These are phyloP conservation scores for Laburnicola sp. DNA, from an alignment of 2,329 filamentous ascomycete species.

Conservation along the genomic window DNA sequence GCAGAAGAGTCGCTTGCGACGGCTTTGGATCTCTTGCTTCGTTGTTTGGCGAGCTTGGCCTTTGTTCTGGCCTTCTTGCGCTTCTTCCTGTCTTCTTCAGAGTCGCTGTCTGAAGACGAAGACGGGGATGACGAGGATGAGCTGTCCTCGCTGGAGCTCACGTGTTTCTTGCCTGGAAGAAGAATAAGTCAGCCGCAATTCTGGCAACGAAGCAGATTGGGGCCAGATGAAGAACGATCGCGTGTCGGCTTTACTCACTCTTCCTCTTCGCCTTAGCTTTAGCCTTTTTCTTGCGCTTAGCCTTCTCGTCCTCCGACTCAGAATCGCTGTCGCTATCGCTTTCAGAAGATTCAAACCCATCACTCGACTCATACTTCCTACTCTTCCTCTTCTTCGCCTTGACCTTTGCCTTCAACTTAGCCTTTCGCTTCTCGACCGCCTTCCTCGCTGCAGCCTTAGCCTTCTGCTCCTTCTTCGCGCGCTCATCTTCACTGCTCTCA, in stretches of 20 bases:
- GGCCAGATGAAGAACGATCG: background rate
- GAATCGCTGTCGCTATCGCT: slow-evolving; percentile 23
- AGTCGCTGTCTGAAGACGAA: slow-evolving; percentile 21
- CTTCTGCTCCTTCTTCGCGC: slow-evolving; percentile 8
- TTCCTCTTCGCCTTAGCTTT: slow-evolving; percentile 32
- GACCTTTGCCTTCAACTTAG: slow-evolving; percentile 22
- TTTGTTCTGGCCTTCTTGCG: slow-evolving; percentile 21
- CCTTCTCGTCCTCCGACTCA: slow-evolving; percentile 24
- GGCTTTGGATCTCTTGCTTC: slow-evolving; percentile 12
- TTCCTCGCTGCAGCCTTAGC: slow-evolving; percentile 13
- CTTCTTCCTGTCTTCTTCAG: slow-evolving; percentile 30
- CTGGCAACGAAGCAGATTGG: background rate
- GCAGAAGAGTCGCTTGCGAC: slow-evolving; percentile 1
- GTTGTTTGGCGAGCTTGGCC: slow-evolving; percentile 23
- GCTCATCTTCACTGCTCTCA: slow-evolving; percentile 18
- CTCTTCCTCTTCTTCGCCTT: slow-evolving; percentile 20
- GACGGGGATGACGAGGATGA: slow-evolving; percentile 18
- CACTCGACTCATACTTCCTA: slow-evolving; percentile 27
- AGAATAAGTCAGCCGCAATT: background rate
- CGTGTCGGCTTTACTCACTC: slow-evolving; percentile 16
- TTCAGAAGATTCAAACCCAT: slow-evolving; percentile 6
- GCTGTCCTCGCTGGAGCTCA: slow-evolving; percentile 20
- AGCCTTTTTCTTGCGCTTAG: slow-evolving; percentile 28
- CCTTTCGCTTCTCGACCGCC: slow-evolving; percentile 8
- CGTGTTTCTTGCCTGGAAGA: slow-evolving; percentile 19